Conservation (phyloP, 2,329 filamentous ascomycete species). For the Talaromyces sp. region DNA sequence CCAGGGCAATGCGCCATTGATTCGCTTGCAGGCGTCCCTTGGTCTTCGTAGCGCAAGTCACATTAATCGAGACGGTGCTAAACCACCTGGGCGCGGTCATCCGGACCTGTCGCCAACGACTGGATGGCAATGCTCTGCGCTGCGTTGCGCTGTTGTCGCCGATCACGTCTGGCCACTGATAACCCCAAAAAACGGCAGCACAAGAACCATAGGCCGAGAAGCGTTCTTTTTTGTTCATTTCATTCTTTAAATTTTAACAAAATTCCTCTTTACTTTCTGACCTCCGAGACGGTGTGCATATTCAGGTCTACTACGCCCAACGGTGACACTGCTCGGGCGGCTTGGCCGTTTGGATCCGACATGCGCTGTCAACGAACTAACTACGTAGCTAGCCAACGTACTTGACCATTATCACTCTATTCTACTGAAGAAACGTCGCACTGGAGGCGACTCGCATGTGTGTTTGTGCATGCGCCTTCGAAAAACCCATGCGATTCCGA, state of each 20-base stretch:
- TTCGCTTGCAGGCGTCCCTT: not conserved
- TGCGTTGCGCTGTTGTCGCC: not conserved
- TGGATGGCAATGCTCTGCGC: not conserved
- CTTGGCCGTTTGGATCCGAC: not conserved
- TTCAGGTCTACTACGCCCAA: not conserved
- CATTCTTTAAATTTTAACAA: not conserved
- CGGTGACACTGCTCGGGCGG: not conserved
- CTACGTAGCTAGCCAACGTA: not conserved
- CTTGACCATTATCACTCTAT: not conserved
- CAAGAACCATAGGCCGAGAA: not conserved
- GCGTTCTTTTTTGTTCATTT: not conserved
- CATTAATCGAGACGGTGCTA: constrained; percentile 3
- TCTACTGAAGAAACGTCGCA: not conserved
- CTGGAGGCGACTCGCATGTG: not conserved
- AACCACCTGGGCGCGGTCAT: constrained; percentile 10
- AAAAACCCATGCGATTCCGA: constrained; percentile 4
- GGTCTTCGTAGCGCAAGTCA: not conserved
- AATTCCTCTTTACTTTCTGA: no score
- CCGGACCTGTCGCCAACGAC: not conserved
- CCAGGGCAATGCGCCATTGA: not conserved
- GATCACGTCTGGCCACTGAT: not conserved
- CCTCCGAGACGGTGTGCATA: not conserved
- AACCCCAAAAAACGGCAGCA: not conserved
- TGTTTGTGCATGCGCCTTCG: not conserved
- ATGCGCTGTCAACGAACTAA: not conserved